Evolutionary conservation across 2,329 filamentous ascomycete species (phyloP), one percentile per base, ranked within the genome.

Genomic region (Venturia asperata): DNA sequence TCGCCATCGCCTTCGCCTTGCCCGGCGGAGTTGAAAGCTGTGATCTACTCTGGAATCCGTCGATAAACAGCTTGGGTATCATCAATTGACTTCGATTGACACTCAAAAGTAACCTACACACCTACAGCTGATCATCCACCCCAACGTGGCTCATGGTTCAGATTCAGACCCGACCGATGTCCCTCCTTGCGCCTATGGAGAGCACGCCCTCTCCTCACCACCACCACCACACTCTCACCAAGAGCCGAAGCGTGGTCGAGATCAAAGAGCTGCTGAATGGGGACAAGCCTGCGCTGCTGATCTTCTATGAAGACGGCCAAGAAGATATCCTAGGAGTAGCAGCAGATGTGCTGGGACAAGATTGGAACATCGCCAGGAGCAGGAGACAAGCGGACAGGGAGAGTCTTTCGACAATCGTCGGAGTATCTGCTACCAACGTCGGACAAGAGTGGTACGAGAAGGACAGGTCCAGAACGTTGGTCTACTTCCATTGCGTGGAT

Each of bases 331-430:
- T 67, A 24, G 39, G 55, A 24, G 34, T 60, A 13, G 43, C 64
- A 5, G 66, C 66, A 9, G 66, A 67, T 24, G 66, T 61, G 15
- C 66, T 67, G 10, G 66, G 66, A 24, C 66, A 67, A 43, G 67
- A 63, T 30, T 67, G 66, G 61, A 43, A 19, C 21, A 21, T 63
- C 39, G 56, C 47, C 41, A 24, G 24, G 60, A 37, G 21, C 15
- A 37, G 42, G 30, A 42, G 34, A 21, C 55, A 66, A 15, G 64
- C 55, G 19, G 34, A 62, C 15, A 52, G 37, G 17, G 55, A 66
- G 41, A 30, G 21, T 15, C 30, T 42, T 15, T n/a, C 34, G 9
- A 67, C 49, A 2, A 61, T 64, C 9, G 65, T 67, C 34, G 65
- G 65, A 41, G 42, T 64, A 3, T 49, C 27, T 27, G 43, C 39